Conservation (phyloP, 306 rosid species). For the Pyrus bretschneideri region DNA sequence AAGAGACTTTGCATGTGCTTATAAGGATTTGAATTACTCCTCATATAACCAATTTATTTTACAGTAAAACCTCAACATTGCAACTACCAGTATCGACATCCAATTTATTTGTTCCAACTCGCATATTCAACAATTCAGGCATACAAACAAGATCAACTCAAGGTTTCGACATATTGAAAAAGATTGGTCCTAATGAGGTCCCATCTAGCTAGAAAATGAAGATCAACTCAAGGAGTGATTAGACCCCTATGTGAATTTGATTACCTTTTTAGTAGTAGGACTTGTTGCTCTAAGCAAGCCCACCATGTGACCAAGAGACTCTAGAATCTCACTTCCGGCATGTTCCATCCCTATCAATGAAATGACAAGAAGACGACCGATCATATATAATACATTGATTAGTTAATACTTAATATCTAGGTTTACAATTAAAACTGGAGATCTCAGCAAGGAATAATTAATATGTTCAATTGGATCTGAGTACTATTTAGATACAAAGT, state of each 20-base stretch:
- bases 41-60: not conserved
- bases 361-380: not conserved
- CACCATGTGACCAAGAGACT: slow-evolving; percentile 18
- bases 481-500: not conserved
- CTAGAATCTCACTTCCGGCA: slow-evolving; percentile 22
- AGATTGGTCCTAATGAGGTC: not conserved
- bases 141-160: not conserved
- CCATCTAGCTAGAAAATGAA: not conserved
- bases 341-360: slow-evolving; percentile 17
- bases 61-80: not conserved
- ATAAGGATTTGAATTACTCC: no score
- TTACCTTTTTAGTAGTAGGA: slow-evolving; percentile 17
- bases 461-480: not conserved
- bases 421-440: not conserved
- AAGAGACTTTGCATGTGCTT: not conserved
- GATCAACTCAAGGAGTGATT: not conserved
- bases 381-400: not conserved
- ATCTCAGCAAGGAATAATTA: not conserved
- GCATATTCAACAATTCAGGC: not conserved
- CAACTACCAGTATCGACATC: not conserved
- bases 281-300: slow-evolving; percentile 26
- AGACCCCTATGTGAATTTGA: not conserved
- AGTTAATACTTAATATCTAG: not conserved
- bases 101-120: not conserved
- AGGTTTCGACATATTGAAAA: not conserved